These are phyloP conservation scores for Lepidium didymum DNA, from an alignment of 345 rosid genomes.

Conservation along the genomic window DNA sequence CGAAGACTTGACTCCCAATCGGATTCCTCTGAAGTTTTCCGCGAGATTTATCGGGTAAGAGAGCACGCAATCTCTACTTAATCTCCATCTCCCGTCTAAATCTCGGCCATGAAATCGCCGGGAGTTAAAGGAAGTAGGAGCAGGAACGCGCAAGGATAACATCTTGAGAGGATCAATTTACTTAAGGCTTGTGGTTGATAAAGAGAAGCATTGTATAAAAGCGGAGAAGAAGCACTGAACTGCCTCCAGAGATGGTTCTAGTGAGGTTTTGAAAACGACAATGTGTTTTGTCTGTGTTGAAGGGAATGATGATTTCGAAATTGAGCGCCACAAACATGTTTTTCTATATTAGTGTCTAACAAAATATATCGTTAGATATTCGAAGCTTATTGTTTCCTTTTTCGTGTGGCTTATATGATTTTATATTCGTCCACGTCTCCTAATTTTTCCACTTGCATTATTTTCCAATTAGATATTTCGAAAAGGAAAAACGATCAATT, in stretches of 20 bases:
- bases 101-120: neutral
- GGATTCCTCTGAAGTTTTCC: neutral
- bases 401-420: conserved; percentile 11
- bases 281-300: conserved; percentile 5
- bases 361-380: conserved; percentile 4
- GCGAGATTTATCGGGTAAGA: neutral
- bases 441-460: neutral
- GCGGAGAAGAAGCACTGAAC: neutral
- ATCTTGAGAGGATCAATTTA: neutral
- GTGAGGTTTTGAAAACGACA: conserved; percentile 14
- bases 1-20: conserved; percentile 1
- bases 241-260: conserved; percentile 16
- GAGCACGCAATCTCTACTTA: conserved; percentile 2
- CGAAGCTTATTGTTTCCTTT: neutral
- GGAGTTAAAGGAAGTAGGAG: conserved; percentile 2
- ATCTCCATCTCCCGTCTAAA: neutral
- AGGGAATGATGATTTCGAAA: conserved; percentile 6
- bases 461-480: too few relatives aligned
- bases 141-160: conserved; percentile 25
- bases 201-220: conserved; percentile 11
- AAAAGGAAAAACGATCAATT: too few relatives aligned
- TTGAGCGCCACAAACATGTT: conserved; percentile 22
- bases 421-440: conserved; percentile 24
- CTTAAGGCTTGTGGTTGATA: neutral
- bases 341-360: neutral